phyloP scores from a whole-genome alignment of 176 grass and related monocot species.

The Raddia distichophylla region DNA sequence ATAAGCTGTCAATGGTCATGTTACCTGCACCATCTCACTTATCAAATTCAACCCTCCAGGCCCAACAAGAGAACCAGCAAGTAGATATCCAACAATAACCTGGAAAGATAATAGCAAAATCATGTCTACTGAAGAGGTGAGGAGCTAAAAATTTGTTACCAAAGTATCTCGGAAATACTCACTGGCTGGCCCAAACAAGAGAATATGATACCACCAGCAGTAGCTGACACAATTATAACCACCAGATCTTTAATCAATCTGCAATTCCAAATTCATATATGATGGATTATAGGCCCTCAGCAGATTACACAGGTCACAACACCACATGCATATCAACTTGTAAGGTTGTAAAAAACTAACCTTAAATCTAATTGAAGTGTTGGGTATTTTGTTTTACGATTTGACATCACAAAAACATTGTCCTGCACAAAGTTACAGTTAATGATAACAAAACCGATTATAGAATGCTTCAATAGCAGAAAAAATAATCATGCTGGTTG shows the following conservation, averaged over 20 bases:
- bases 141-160: background rate
- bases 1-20: conserved; percentile 27
- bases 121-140: conserved; percentile 24
- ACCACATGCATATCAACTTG: conserved; percentile 28
- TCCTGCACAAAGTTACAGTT: conserved; percentile 58
- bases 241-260: conserved; percentile 99
- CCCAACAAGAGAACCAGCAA: conserved; percentile 93
- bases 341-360: conserved; percentile 49
- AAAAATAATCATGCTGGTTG: background rate
- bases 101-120: conserved; percentile 45
- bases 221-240: conserved; percentile 96
- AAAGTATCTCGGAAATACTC: conserved; percentile 48
- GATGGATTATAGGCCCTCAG: background rate
- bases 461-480: background rate
- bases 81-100: conserved; percentile 99
- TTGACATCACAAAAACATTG: conserved; percentile 99
- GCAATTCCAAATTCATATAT: conserved; percentile 43
- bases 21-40: conserved; percentile 97
- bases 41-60: conserved; percentile 92
- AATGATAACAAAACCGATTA: conserved; percentile 10
- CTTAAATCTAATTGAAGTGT: conserved; percentile 93
- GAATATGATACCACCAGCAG: conserved; percentile 85
- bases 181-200: conserved; percentile 92
- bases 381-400: conserved; percentile 97
- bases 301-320: conserved; percentile 34